A percentile compares a stretch with the other conserved stretches of the same genome.
Conservation (phyloP, 2,329 filamentous ascomycete genomes). For the Paracoccidioides lutzii region DNA sequence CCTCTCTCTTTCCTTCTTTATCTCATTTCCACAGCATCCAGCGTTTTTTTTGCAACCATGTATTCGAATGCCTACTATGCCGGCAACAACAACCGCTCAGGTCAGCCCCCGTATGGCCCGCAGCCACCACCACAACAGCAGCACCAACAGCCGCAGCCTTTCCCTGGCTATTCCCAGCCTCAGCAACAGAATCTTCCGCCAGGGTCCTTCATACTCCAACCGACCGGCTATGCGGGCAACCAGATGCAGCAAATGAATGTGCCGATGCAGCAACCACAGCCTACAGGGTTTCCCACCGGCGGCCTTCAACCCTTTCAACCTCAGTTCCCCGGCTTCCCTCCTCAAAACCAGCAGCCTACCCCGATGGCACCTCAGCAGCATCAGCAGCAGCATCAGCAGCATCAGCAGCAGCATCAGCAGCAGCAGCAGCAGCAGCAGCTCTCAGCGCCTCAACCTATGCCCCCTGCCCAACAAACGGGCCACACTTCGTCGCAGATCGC, state of each 20-base stretch:
- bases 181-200: constrained; percentile 36
- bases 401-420: constrained; percentile 18
- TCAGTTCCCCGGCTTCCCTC: constrained; percentile 47
- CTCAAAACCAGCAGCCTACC: constrained; percentile 34
- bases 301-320: constrained; percentile 38
- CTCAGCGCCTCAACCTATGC: constrained; percentile 40
- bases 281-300: constrained; percentile 47
- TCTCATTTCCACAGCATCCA: background rate
- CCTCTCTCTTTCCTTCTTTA: constrained; percentile 16
- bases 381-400: constrained; percentile 17
- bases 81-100: constrained; percentile 61
- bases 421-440: constrained; percentile 16
- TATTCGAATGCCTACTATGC: constrained; percentile 81
- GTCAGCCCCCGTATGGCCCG: constrained; percentile 42
- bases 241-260: background rate
- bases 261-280: constrained; percentile 50
- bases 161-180: constrained; percentile 25
- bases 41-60: constrained; percentile 42
- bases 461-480: constrained; percentile 19
- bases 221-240: background rate
- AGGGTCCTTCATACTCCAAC: constrained; percentile 10
- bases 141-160: constrained; percentile 30
- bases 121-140: constrained; percentile 38
- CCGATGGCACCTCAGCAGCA: constrained; percentile 22
- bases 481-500: constrained; percentile 54